Percentiles rank a stretch among this genome's conserved stretches.
Evolutionary conservation across 306 rosid genomes (phyloP).

Genomic region (Delonix regia): DNA sequence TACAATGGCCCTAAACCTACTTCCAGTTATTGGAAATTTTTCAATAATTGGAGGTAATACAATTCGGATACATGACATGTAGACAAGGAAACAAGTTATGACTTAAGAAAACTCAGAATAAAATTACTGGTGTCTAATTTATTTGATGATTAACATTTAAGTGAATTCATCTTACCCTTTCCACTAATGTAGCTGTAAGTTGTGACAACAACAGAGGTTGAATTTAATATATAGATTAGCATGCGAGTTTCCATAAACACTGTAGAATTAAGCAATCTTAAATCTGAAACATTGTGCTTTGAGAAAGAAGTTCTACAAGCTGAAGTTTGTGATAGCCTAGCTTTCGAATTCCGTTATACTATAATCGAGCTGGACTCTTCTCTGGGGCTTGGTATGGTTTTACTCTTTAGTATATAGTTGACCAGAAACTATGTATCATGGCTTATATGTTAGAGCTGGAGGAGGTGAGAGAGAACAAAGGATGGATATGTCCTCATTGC

Average conservation of each 20-base stretch:
- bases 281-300: neutral
- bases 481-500: conserved; percentile 90
- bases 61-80: too few relatives aligned
- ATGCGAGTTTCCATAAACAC: neutral
- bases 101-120: neutral
- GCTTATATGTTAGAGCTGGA: conserved; percentile 56
- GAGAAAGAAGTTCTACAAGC: neutral
- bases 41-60: too few relatives aligned
- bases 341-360: neutral
- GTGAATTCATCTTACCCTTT: neutral
- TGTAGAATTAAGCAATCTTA: neutral
- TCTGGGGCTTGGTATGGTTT: too few relatives aligned
- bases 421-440: conserved; percentile 15
- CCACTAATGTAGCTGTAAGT: neutral
- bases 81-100: neutral
- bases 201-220: neutral
- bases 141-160: conserved; percentile 5
- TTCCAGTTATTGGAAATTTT: too few relatives aligned
- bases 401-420: too few relatives aligned
- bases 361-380: neutral
- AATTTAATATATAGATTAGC: neutral
- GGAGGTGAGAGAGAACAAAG: conserved; percentile 62
- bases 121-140: neutral
- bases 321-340: conserved; percentile 14
- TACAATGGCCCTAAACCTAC: too few relatives aligned